Evolutionary conservation across 768 basidiomycete genomes (phyloP).

Genomic region (Hygrocybe coccinea): DNA sequence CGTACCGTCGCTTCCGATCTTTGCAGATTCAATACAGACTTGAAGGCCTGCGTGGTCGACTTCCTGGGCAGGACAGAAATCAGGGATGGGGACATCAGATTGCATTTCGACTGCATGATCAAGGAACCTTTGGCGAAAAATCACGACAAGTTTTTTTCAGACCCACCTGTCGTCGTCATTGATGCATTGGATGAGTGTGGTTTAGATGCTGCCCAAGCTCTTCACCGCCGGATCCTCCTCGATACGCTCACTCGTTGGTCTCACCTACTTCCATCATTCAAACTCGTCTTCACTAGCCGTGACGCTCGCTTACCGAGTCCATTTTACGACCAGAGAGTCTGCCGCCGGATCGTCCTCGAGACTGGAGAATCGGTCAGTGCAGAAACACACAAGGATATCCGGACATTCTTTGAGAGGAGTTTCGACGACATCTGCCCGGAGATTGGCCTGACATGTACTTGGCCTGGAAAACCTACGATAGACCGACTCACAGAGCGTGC

Average conservation of each 20-base stretch:
- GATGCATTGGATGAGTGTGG: constrained; percentile 38
- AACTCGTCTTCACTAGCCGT: too few relatives aligned
- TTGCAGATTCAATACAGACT: neutral
- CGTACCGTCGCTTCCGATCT: constrained; percentile 18
- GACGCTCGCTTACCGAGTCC: too few relatives aligned
- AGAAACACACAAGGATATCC: constrained; percentile 1
- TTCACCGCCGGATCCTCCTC: too few relatives aligned
- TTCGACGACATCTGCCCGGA: constrained; percentile 4
- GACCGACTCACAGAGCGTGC: neutral
- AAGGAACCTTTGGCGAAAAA: too few relatives aligned
- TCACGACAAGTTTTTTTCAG: too few relatives aligned
- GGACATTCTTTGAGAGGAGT: neutral
- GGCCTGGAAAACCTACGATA: constrained; percentile 16
- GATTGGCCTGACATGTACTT: constrained; percentile 2
- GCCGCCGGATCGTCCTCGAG: neutral
- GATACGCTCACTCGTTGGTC: too few relatives aligned
- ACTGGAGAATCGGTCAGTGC: neutral
- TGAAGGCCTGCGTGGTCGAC: neutral
- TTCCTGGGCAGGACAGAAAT: too few relatives aligned
- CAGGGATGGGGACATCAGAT: too few relatives aligned
- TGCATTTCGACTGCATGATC: too few relatives aligned
- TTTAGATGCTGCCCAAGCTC: constrained; percentile 6
- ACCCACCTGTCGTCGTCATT: constrained; percentile 26
- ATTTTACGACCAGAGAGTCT: constrained; percentile 13
- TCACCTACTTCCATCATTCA: too few relatives aligned